Conservation (phyloP, 768 basidiomycete genomes). For the Suillus cothurnatus region DNA sequence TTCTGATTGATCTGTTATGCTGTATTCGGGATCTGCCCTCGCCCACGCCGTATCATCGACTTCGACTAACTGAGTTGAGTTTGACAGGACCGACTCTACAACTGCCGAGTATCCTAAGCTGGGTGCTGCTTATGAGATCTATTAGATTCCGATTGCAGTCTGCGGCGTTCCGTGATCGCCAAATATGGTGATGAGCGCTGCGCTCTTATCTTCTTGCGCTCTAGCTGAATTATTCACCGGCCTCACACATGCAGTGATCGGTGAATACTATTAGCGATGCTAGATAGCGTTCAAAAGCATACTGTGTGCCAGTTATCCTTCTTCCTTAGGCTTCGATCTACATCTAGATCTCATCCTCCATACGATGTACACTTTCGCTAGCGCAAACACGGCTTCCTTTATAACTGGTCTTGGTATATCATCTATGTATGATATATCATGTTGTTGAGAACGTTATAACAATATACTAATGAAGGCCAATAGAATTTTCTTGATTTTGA, state of each 20-base stretch:
- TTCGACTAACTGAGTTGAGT: too few relatives aligned
- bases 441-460: neutral
- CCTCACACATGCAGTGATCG: neutral
- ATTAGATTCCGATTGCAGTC: too few relatives aligned
- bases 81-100: too few relatives aligned
- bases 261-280: neutral
- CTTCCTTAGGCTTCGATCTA: neutral
- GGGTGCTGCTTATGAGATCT: neutral
- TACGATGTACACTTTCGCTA: neutral
- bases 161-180: neutral
- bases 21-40: constrained; percentile 12
- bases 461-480: neutral
- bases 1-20: neutral
- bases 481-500: constrained; percentile 3
- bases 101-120: neutral
- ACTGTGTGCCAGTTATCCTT: neutral
- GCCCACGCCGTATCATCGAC: neutral
- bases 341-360: neutral
- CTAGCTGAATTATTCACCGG: neutral
- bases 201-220: neutral
- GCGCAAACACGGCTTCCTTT: neutral
- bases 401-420: constrained; percentile 6
- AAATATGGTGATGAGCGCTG: too few relatives aligned
- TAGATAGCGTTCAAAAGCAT: neutral
- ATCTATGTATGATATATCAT: neutral